Evolutionary conservation across 257 asterid species (phyloP), one percentile per base, ranked within the genome.

Genomic region (Solanum sejunctum): DNA sequence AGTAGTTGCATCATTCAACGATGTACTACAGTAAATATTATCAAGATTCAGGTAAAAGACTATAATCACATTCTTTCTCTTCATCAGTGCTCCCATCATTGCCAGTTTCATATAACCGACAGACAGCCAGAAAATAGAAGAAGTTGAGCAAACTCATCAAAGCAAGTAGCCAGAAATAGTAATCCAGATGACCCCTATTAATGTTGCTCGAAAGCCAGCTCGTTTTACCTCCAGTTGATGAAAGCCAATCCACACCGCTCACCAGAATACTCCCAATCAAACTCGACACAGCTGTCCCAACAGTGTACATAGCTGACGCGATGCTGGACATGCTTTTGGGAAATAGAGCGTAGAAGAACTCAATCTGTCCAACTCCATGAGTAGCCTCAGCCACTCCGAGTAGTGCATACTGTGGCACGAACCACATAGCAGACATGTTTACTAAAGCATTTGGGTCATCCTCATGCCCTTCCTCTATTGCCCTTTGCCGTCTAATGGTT

Each of bases 131-230:
- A 70, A 70, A 70, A 70, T 70, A 82, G 10, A 81, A 8, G 64
- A 64, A 83, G 83, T 83, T 86, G 64, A 83, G 80, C 39, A 83
- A 39, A 77, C 41, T 77, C 70, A 86, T 79, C 56, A 66, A 63
- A 1, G 82, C 28, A 71, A 86, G 75, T 52, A 86, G 58, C 86
- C 88, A 86, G 71, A 79, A 84, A 79, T 86, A 86, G 66, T 84
- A 86, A 79, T 86, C 88, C 12, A 71, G 73, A 23, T 66, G 86
- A 78, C 88, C 88, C 71, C 43, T 49, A 26, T 86, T 86, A 8
- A 86, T 26, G 82, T 86, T 86, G 70, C 80, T 86, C 8, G 88
- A 79, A 51, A 86, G 28, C 88, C 86, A 86, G 80, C 88, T 78
- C 21, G 12, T 20, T 10, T 77, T 55, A 1, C 84, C 81, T 4